Evolutionary conservation across 1,139 yeast species (phyloP).

Genomic region (Wickerhamomyces sp.): DNA sequence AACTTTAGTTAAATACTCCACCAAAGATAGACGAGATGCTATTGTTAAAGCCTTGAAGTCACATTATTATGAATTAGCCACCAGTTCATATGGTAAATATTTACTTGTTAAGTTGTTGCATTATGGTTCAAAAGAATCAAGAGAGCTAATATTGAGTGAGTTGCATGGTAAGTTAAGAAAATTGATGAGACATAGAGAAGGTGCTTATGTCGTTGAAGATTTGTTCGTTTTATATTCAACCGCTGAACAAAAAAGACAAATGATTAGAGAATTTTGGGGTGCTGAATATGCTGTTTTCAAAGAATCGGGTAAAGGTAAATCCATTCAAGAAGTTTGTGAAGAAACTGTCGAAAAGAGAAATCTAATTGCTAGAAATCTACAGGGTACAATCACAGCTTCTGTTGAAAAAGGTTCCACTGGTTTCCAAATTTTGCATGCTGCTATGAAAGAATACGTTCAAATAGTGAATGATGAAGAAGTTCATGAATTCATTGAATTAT

Average conservation of each 20-base stretch:
- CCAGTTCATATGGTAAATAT: conserved; percentile 91
- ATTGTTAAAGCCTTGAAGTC: conserved; percentile 73
- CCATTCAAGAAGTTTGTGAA: conserved; percentile 59
- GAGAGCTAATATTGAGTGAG: conserved; percentile 73
- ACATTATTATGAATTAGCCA: conserved; percentile 74
- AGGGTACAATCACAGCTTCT: conserved; percentile 81
- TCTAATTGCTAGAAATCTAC: conserved; percentile 68
- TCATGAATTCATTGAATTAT: conserved; percentile 75
- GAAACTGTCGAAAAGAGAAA: conserved; percentile 82
- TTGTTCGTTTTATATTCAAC: conserved; percentile 81
- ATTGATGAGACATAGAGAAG: conserved; percentile 95
- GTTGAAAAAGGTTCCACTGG: conserved; percentile 96
- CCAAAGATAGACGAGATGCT: conserved; percentile 71
- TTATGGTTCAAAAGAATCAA: conserved; percentile 80
- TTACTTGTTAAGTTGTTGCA: conserved; percentile 83
- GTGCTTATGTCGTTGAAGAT: conserved; percentile 98
- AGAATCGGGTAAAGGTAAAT: conserved; percentile 60
- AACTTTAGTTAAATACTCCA: conserved; percentile 81
- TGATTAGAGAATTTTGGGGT: conserved; percentile 96
- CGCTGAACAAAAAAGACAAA: conserved; percentile 79
- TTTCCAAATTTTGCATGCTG: conserved; percentile 93
- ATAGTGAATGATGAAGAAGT: conserved; percentile 69
- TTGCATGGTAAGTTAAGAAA: conserved; percentile 87
- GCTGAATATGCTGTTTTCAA: conserved; percentile 91
- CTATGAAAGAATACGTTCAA: conserved; percentile 82